Conservation (phyloP, 208 protist species). For the Wallacemonas sp. region DNA sequence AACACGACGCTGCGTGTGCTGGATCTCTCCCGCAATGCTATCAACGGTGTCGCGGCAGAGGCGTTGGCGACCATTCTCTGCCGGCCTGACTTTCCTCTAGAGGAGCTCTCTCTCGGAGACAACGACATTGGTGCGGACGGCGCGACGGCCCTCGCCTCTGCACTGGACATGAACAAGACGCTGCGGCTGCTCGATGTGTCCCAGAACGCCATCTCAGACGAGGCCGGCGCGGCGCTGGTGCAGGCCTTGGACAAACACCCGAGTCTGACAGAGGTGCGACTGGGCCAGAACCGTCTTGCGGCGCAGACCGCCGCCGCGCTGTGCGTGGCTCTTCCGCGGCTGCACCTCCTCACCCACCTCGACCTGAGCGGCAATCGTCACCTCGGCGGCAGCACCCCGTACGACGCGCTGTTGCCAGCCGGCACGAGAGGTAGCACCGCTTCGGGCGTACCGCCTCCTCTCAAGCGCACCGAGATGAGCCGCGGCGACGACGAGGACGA, state of each 20-base stretch:
- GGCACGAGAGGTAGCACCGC: too few species aligned
- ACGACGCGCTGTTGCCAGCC: too few species aligned
- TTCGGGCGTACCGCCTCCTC: too few species aligned
- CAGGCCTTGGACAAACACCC: constrained; percentile 45
- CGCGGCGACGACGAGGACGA: not conserved
- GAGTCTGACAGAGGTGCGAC: constrained; percentile 53
- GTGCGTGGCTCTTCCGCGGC: constrained; percentile 45
- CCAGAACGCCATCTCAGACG: constrained; percentile 80
- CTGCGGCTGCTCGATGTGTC: constrained; percentile 71
- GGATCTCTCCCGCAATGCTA: constrained; percentile 82
- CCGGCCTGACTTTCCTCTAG: constrained; percentile 55
- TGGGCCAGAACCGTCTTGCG: constrained; percentile 78
- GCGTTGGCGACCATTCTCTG: constrained; percentile 73
- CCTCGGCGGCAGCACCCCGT: constrained; percentile 24
- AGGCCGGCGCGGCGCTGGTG: constrained; percentile 60
- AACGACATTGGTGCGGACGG: constrained; percentile 70
- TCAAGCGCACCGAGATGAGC: too few species aligned
- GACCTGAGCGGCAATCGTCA: constrained; percentile 68
- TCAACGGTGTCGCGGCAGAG: constrained; percentile 60
- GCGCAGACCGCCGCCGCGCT: constrained; percentile 44
- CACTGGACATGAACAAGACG: constrained; percentile 74
- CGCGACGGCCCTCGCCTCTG: constrained; percentile 59
- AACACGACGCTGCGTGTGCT: constrained; percentile 74
- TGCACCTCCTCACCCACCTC: constrained; percentile 49
- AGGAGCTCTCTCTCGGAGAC: constrained; percentile 79